Percentiles rank a stretch among this genome's conserved stretches.
phyloP scores from a whole-genome alignment of 345 rosid species.

The Salix viminalis region DNA sequence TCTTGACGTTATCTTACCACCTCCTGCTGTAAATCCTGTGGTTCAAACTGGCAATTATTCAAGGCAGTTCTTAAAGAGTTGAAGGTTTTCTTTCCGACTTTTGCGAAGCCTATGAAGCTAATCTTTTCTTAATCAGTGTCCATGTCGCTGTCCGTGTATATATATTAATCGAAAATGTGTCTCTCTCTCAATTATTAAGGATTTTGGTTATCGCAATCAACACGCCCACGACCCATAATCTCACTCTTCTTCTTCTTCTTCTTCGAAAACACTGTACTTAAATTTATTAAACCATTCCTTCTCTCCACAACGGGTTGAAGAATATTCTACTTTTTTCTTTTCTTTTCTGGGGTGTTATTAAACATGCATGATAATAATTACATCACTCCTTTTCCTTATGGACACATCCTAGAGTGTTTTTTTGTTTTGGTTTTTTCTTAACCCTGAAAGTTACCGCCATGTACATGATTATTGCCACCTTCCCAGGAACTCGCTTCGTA shows the following conservation, averaged over 20 bases:
- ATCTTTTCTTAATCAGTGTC: not conserved
- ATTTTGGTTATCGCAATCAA: not conserved
- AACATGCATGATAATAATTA: not conserved
- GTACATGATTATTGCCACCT: not conserved
- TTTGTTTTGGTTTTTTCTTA: too few species aligned
- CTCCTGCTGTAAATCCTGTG: not conserved
- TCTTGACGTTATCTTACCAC: not conserved
- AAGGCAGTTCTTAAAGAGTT: too few species aligned
- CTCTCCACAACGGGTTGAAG: not conserved
- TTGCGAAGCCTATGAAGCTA: too few species aligned
- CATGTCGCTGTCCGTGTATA: not conserved
- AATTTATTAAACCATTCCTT: not conserved
- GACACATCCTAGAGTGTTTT: not conserved
- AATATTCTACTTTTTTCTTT: accelerated
- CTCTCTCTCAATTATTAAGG: not conserved
- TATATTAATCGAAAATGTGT: too few species aligned
- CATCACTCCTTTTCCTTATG: not conserved
- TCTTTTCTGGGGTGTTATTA: not conserved
- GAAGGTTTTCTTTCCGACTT: too few species aligned
- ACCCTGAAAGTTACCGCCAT: not conserved
- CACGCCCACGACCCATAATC: not conserved
- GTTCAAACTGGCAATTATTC: too few species aligned
- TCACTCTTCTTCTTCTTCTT: not conserved
- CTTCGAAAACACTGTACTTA: not conserved
- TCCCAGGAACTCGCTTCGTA: not conserved